Evolutionary conservation across 371 early-diverging fungal species (phyloP).

Genomic region (Rozella allomycis): DNA sequence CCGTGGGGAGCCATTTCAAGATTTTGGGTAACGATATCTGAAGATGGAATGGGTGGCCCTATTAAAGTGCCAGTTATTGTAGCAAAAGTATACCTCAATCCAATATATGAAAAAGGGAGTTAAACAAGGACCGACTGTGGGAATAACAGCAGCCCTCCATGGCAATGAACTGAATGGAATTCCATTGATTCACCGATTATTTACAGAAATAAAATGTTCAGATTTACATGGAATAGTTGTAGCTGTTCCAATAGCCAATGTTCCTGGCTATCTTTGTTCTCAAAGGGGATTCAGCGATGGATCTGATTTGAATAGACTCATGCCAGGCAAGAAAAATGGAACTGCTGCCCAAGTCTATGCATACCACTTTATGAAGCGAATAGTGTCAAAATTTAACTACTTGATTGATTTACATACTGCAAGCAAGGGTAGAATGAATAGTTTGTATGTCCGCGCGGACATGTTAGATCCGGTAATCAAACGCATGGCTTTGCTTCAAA

Average conservation of each 20-base stretch:
- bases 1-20: too few relatives aligned
- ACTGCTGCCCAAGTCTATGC: slow-evolving; percentile 61
- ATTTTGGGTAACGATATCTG: too few relatives aligned
- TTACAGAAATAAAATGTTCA: slow-evolving; percentile 46
- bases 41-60: slow-evolving; percentile 26
- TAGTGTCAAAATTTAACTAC: slow-evolving; percentile 54
- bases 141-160: slow-evolving; percentile 48
- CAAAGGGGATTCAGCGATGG: slow-evolving; percentile 52
- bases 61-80: slow-evolving; percentile 39
- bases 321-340: slow-evolving; percentile 52
- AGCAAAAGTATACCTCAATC: slow-evolving; percentile 20
- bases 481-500: slow-evolving; percentile 56
- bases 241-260: slow-evolving; percentile 66
- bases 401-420: slow-evolving; percentile 75
- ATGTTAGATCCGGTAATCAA: slow-evolving; percentile 53
- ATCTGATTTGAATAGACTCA: slow-evolving; percentile 62
- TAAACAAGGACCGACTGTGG: too few relatives aligned
- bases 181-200: slow-evolving; percentile 60
- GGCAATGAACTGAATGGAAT: slow-evolving; percentile 83
- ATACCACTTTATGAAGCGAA: slow-evolving; percentile 49
- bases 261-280: slow-evolving; percentile 54
- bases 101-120: too few relatives aligned
- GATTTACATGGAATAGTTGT: slow-evolving; percentile 59
- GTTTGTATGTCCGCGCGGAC: slow-evolving; percentile 64
- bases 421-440: slow-evolving; percentile 57